Evolutionary conservation across 257 asterid species (phyloP).

Genomic region (Penstemon barbatus): DNA sequence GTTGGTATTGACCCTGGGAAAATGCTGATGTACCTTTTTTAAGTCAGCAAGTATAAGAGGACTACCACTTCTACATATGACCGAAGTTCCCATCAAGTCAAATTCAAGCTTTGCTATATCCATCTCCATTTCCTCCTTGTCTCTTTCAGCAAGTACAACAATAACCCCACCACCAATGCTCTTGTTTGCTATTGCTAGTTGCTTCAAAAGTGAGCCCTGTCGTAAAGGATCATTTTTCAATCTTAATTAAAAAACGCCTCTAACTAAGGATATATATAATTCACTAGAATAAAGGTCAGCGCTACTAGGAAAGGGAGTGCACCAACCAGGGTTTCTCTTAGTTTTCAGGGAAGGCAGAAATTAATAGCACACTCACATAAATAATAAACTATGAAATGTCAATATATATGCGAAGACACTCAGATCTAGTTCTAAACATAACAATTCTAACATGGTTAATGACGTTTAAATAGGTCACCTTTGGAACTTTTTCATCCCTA

Average conservation of each 20-base stretch:
- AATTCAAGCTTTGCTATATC: slow-evolving; percentile 92
- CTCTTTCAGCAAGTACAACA: slow-evolving; percentile 98
- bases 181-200: slow-evolving; percentile 93
- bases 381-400: background rate
- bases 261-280: background rate
- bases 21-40: slow-evolving; percentile 58
- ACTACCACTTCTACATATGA: slow-evolving; percentile 96
- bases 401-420: background rate
- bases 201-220: slow-evolving; percentile 97
- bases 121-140: slow-evolving; percentile 98
- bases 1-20: slow-evolving; percentile 15
- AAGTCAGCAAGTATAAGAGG: slow-evolving; percentile 96
- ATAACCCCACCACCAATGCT: slow-evolving; percentile 95
- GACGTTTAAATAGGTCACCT: slow-evolving; percentile 10
- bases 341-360: slow-evolving; percentile 18
- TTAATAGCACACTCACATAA: slow-evolving; percentile 6
- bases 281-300: slow-evolving; percentile 15
- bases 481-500: slow-evolving; percentile 10
- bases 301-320: slow-evolving; percentile 1
- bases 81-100: slow-evolving; percentile 93
- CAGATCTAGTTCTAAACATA: background rate
- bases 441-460: background rate
- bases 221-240: slow-evolving; percentile 26
- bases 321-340: slow-evolving; percentile 12
- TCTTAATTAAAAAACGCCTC: slow-evolving; percentile 11